phyloP scores from a whole-genome alignment of 495 filamentous ascomycete species.

The Barbatosphaeria neglecta region DNA sequence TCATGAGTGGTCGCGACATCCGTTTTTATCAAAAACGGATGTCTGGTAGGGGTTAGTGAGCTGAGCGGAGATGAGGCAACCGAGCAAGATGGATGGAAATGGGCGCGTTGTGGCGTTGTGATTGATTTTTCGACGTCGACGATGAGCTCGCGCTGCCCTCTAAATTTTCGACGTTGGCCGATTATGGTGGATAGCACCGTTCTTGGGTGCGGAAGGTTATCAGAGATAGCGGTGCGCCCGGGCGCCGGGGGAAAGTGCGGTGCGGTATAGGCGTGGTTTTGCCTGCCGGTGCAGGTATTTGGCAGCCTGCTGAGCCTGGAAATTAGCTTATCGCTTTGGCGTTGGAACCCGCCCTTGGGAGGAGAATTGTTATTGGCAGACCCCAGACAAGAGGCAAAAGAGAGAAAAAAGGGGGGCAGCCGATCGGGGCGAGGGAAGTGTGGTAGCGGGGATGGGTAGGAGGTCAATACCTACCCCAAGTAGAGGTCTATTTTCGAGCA shows the following conservation, averaged over 20 bases:
- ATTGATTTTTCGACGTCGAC: slow-evolving; percentile 19
- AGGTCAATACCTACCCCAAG: no score
- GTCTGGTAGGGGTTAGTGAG: slow-evolving; percentile 17
- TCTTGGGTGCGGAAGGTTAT: not conserved
- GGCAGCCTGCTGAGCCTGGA: no score
- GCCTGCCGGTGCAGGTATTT: not conserved
- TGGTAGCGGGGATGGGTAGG: no score
- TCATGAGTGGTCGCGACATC: slow-evolving; percentile 45
- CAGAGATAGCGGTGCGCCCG: not conserved
- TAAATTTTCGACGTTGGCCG: slow-evolving; percentile 2
- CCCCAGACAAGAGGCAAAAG: no score
- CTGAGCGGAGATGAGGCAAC: slow-evolving; percentile 16
- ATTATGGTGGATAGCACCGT: not conserved
- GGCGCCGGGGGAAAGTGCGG: not conserved
- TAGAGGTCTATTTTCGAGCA: no score
- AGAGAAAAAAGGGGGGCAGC: no score
- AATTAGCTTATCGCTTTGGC: no score
- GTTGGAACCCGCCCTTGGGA: no score
- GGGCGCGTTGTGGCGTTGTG: slow-evolving; percentile 34
- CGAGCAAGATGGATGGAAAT: slow-evolving; percentile 41
- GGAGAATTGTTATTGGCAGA: no score
- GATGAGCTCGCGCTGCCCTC: not conserved
- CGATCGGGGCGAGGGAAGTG: no score
- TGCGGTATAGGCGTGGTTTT: not conserved
- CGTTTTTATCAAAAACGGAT: slow-evolving; percentile 46